phyloP scores from a whole-genome alignment of 257 asterid genomes.

The Forsythia suspensa region DNA sequence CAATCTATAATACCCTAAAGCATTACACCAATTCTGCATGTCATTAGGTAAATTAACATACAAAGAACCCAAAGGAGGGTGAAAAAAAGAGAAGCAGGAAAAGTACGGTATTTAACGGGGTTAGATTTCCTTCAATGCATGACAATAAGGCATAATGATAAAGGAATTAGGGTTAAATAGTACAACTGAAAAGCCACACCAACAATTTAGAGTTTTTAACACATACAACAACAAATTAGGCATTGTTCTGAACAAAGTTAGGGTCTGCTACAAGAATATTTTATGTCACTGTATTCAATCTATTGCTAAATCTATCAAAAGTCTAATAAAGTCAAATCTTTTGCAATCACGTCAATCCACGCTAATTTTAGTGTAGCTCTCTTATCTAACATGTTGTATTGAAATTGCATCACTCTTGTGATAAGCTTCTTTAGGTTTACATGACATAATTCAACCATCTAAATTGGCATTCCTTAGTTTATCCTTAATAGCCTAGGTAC shows the following conservation, averaged over 20 bases:
- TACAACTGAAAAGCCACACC: not conserved
- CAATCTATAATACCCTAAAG: constrained; percentile 17
- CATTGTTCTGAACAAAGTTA: not conserved
- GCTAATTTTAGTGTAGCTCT: not conserved
- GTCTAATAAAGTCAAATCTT: not conserved
- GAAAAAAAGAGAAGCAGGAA: not conserved
- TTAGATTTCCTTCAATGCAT: not conserved
- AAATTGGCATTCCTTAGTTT: not conserved
- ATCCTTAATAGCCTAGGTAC: not conserved
- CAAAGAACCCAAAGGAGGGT: not conserved
- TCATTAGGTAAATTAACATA: not conserved
- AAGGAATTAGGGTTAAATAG: not conserved
- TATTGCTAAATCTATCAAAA: not conserved
- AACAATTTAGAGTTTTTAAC: not conserved
- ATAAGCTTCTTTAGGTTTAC: not conserved
- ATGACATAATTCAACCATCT: not conserved
- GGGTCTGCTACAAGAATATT: not conserved
- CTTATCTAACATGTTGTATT: not conserved
- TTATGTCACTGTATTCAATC: not conserved
- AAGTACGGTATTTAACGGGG: not conserved
- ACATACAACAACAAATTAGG: not conserved
- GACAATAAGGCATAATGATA: not conserved
- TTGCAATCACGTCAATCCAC: not conserved
- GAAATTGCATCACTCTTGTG: not conserved
- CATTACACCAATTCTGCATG: not conserved